phyloP scores from a whole-genome alignment of 371 early-diverging fungal species.

The Mucor lusitanicus region DNA sequence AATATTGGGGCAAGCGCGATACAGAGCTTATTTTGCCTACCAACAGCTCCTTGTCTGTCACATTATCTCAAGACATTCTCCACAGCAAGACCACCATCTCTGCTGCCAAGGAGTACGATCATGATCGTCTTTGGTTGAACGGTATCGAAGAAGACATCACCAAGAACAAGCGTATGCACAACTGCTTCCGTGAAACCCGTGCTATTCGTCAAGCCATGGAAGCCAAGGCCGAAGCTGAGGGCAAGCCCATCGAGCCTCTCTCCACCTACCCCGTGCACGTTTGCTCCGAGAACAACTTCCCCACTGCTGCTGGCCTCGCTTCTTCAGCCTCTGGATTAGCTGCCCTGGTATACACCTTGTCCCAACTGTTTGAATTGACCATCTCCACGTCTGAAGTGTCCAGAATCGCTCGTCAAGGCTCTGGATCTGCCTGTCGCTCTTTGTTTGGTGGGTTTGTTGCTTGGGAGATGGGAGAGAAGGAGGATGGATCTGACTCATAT shows the following conservation, averaged over 20 bases:
- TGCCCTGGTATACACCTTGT: conserved; percentile 87
- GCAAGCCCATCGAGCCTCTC: conserved; percentile 45
- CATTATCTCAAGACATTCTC: conserved; percentile 94
- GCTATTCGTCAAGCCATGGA: conserved; percentile 72
- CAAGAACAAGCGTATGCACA: conserved; percentile 81
- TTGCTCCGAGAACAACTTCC: conserved; percentile 97
- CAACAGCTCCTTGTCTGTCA: conserved; percentile 96
- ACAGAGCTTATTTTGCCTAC: conserved; percentile 90
- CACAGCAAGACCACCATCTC: conserved; percentile 92
- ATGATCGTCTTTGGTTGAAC: conserved; percentile 92
- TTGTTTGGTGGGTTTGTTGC: conserved; percentile 97
- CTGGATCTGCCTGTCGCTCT: conserved; percentile 97
- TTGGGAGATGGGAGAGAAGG: conserved; percentile 87
- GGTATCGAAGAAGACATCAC: conserved; percentile 85
- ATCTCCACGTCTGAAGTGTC: conserved; percentile 77
- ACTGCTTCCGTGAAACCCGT: conserved; percentile 84
- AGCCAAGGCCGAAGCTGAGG: conserved; percentile 47
- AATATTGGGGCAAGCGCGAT: conserved; percentile 99
- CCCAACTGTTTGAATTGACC: conserved; percentile 76
- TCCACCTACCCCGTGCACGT: conserved; percentile 74
- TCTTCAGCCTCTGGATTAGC: conserved; percentile 98
- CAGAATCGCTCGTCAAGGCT: conserved; percentile 93
- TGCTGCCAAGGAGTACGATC: conserved; percentile 62
- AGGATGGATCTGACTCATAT: conserved; percentile 85
- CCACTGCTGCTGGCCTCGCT: conserved; percentile 99